Evolutionary conservation across 2,329 filamentous ascomycete genomes (phyloP), one percentile per base, ranked within the genome.

Genomic region (Blastomyces silverae): DNA sequence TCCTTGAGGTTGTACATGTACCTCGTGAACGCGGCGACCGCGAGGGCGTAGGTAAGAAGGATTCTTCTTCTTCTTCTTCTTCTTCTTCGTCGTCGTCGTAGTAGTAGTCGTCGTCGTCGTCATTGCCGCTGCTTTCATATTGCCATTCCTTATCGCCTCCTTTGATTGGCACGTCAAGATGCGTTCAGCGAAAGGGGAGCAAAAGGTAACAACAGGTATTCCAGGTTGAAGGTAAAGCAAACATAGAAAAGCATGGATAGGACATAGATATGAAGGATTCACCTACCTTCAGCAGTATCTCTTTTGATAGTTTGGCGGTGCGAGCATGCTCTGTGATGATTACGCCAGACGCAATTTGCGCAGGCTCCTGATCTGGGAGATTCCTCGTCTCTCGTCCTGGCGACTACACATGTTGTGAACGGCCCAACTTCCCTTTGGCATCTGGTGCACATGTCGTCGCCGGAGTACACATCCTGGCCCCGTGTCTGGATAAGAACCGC

Each of bases 341-440:
- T 7, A 48, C 20, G 34, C 58, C 58, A 61, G 10, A 61, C 25
- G 17, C 58, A 61, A 10, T 61, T 61, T 10, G 42, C 58, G 17
- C 58, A 61, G n/a, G 58, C 58, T 15, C 58, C 58, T 10, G 13
- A 25, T 6, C 44, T 37, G 7, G 42, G 25, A n/a, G 31, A 50
- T 28, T 37, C 31, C 2, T 44, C 58, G 3, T 8, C 15, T 11
- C 1, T 50, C 17, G 44, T 48, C 58, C 31, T 20, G 11, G 42
- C 58, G 10, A 61, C 58, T 15, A 61, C 58, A 61, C 58, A 61
- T 20, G 44, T 48, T 34, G 25, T 34, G 44, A 61, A 61, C 25
- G 39, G 42, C 6, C 58, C 58, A 4, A 1, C 11, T 13, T 17
- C 58, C 20, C 0, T 0, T 10, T 48, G 15, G n/a, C 58, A 61